Evolutionary conservation across 2,329 filamentous ascomycete genomes (phyloP).

Genomic region (Colletotrichum sp.): DNA sequence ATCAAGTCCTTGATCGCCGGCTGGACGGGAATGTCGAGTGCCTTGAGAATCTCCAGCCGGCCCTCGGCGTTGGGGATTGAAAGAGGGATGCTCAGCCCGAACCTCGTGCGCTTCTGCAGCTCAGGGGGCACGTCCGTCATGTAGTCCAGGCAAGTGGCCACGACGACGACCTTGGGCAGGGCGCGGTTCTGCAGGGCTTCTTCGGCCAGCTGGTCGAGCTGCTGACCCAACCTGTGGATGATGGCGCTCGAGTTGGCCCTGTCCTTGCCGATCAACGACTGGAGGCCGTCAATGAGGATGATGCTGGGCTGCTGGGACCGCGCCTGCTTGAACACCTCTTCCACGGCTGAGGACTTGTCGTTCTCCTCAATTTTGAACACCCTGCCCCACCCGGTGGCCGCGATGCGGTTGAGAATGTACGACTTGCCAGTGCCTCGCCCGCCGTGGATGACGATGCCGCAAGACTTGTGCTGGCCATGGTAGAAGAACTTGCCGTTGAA

Average conservation of each 20-base stretch:
- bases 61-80: conserved; percentile 76
- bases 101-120: conserved; percentile 68
- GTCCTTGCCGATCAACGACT: conserved; percentile 70
- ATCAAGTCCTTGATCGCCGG: conserved; percentile 54
- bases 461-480: conserved; percentile 40
- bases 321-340: conserved; percentile 74
- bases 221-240: conserved; percentile 55
- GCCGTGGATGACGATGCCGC: conserved; percentile 78
- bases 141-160: conserved; percentile 76
- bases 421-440: conserved; percentile 86
- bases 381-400: conserved; percentile 71
- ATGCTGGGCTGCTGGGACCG: conserved; percentile 74
- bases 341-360: conserved; percentile 64
- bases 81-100: conserved; percentile 73
- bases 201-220: conserved; percentile 59
- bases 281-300: conserved; percentile 79
- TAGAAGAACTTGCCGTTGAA: conserved; percentile 49
- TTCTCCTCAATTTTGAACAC: conserved; percentile 65
- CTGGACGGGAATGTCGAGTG: conserved; percentile 54
- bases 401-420: conserved; percentile 72
- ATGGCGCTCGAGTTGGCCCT: conserved; percentile 54
- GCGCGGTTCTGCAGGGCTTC: conserved; percentile 39
- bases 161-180: conserved; percentile 68
- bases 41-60: conserved; percentile 76
- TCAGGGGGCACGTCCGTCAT: conserved; percentile 73